Conservation (phyloP, 164 flowering plant genomes). For the Stephania yunnanensis region DNA sequence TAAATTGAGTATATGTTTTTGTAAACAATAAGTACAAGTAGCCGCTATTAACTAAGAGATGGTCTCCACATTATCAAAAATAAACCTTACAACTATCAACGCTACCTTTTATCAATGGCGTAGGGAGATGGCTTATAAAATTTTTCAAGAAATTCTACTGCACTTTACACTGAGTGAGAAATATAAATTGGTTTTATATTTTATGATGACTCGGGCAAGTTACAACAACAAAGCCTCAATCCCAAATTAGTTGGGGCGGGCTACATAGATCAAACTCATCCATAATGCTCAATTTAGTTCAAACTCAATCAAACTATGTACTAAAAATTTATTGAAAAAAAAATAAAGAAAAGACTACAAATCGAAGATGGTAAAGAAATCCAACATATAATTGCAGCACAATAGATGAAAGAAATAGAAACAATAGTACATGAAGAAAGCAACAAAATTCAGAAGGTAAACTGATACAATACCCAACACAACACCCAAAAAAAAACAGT, state of each 20-base stretch:
- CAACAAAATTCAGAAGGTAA: background rate
- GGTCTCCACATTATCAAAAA: background rate
- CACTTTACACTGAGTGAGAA: background rate
- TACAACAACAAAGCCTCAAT: background rate
- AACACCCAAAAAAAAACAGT: no score
- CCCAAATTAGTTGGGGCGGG: no score
- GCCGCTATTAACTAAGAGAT: background rate
- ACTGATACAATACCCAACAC: no score
- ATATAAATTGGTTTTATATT: background rate
- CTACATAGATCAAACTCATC: no score
- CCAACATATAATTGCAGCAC: no score
- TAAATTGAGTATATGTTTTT: background rate
- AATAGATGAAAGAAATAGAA: background rate
- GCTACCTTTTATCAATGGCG: background rate
- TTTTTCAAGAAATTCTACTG: background rate
- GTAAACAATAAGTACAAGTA: background rate
- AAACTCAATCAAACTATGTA: background rate
- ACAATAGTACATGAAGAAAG: background rate
- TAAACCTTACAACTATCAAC: background rate
- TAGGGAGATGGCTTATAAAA: background rate
- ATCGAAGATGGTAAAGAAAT: no score
- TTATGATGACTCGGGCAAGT: background rate
- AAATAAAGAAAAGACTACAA: no score
- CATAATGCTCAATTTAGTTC: background rate
- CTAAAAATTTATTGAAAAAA: no score